Evolutionary conservation across 2,329 filamentous ascomycete species (phyloP).

Genomic region (Xylariomycetidae sp.): DNA sequence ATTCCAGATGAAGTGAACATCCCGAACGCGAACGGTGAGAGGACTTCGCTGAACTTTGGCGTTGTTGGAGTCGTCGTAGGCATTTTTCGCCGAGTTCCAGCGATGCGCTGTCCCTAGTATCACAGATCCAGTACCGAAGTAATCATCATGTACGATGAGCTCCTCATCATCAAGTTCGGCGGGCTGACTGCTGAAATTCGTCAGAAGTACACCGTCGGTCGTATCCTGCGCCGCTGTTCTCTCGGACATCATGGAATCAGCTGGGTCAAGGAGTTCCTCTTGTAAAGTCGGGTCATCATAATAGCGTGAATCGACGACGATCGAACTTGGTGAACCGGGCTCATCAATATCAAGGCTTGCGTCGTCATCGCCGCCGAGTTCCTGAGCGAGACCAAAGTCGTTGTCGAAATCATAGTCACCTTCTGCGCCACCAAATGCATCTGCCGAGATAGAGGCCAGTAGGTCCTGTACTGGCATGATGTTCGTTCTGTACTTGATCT

Average conservation of each 20-base stretch:
- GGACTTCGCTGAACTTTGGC: slow-evolving; percentile 60
- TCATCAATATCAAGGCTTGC: slow-evolving; percentile 32
- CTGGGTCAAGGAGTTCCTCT: slow-evolving; percentile 44
- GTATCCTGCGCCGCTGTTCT: slow-evolving; percentile 37
- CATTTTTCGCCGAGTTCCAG: slow-evolving; percentile 74
- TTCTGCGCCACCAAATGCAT: slow-evolving; percentile 64
- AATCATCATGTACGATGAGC: slow-evolving; percentile 69
- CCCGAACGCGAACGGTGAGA: slow-evolving; percentile 69
- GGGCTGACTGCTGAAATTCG: slow-evolving; percentile 32
- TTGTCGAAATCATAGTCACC: slow-evolving; percentile 58
- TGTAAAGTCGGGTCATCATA: slow-evolving; percentile 37
- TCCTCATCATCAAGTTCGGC: slow-evolving; percentile 46
- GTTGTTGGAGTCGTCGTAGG: slow-evolving; percentile 61
- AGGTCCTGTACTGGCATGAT: slow-evolving; percentile 82
- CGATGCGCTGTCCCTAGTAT: slow-evolving; percentile 64
- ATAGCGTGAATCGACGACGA: slow-evolving; percentile 39
- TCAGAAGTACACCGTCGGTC: slow-evolving; percentile 39
- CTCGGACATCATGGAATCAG: slow-evolving; percentile 31
- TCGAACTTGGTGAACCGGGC: slow-evolving; percentile 27
- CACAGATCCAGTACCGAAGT: slow-evolving; percentile 60
- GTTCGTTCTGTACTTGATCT: slow-evolving; percentile 80
- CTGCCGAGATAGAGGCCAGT: slow-evolving; percentile 81
- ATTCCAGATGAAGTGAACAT: slow-evolving; percentile 95
- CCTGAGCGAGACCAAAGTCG: slow-evolving; percentile 52
- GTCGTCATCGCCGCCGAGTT: slow-evolving; percentile 37